These are phyloP conservation scores for Nakaseomyces kungkrabaensis DNA, from an alignment of 1,139 yeast genomes.

Conservation along the genomic window DNA sequence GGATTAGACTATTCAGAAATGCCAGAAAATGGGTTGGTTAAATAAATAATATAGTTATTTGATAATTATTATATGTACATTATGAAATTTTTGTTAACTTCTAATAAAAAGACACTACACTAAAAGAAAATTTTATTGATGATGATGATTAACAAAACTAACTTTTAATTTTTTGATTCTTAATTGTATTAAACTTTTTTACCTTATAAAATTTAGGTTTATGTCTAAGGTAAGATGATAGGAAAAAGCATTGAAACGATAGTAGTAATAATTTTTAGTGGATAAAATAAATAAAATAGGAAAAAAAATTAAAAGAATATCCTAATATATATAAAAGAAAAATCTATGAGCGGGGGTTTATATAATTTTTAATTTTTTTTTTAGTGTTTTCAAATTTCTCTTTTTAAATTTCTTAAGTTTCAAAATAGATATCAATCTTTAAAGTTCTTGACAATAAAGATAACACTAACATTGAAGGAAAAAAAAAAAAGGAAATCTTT, in stretches of 20 bases:
- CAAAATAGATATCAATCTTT: too few species aligned
- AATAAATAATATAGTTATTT: background rate
- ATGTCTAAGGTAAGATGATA: too few species aligned
- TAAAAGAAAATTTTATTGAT: too few species aligned
- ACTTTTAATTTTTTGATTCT: too few species aligned
- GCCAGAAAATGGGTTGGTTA: slow-evolving; percentile 89
- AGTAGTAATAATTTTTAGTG: background rate
- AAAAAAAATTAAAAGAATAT: background rate
- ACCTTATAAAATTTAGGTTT: too few species aligned
- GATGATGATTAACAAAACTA: too few species aligned
- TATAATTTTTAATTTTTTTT: background rate
- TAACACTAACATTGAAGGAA: background rate
- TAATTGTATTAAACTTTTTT: too few species aligned
- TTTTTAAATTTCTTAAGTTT: too few species aligned
- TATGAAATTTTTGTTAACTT: too few species aligned
- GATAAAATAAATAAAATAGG: background rate
- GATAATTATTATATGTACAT: background rate
- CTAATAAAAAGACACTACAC: too few species aligned
- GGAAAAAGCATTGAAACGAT: background rate
- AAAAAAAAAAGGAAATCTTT: background rate
- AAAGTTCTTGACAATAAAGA: too few species aligned
- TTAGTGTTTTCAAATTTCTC: too few species aligned
- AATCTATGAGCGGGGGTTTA: slow-evolving; percentile 1
- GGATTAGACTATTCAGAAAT: slow-evolving; percentile 88
- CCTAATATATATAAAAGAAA: background rate